Evolutionary conservation across 2,329 filamentous ascomycete species (phyloP).

Genomic region (Cordyceps javanica): DNA sequence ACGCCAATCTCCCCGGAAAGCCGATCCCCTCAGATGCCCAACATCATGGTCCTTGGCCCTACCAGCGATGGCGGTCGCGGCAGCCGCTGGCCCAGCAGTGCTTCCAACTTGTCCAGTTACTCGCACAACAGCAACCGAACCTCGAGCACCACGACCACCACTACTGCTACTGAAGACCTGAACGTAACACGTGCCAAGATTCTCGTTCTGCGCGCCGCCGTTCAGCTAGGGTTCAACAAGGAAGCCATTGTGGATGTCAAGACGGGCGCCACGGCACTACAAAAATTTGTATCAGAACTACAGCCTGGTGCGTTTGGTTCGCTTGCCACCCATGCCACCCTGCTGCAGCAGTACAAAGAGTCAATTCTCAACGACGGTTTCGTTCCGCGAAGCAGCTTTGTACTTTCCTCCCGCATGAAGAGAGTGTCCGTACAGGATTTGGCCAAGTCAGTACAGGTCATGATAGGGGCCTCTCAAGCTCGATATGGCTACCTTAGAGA

Average conservation of each 20-base stretch:
- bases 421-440: conserved; percentile 66
- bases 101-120: conserved; percentile 72
- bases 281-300: conserved; percentile 69
- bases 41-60: conserved; percentile 81
- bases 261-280: conserved; percentile 50
- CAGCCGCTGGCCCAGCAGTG: conserved; percentile 74
- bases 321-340: conserved; percentile 59
- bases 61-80: conserved; percentile 51
- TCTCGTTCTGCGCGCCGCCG: conserved; percentile 76
- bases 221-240: conserved; percentile 75
- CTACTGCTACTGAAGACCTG: conserved; percentile 62
- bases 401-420: conserved; percentile 46
- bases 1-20: conserved; percentile 77
- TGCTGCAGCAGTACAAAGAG: conserved; percentile 75
- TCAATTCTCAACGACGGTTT: conserved; percentile 67
- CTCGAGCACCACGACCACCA: conserved; percentile 66
- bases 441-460: conserved; percentile 70
- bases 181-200: conserved; percentile 73
- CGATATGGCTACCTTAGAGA: conserved; percentile 78
- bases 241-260: conserved; percentile 40
- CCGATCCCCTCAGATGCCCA: conserved; percentile 67
- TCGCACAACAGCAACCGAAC: conserved; percentile 63
- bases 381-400: conserved; percentile 34
- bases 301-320: conserved; percentile 74
- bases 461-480: conserved; percentile 57